A percentile compares a stretch with the other conserved stretches of the same genome.
phyloP scores from a whole-genome alignment of 2,329 filamentous ascomycete genomes.

The Botrytis fragariae region DNA sequence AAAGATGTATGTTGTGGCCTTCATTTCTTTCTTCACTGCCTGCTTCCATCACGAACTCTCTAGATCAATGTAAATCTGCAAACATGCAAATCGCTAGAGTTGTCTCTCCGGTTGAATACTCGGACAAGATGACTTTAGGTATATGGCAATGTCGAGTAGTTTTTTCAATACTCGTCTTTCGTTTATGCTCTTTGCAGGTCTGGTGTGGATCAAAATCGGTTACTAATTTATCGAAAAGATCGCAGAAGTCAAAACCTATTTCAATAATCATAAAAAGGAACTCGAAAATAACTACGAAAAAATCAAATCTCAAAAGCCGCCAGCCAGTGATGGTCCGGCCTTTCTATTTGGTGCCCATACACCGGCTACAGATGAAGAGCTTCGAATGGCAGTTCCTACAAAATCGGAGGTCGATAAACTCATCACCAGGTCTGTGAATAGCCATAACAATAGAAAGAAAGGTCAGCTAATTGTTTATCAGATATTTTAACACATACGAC shows the following conservation, averaged over 20 bases:
- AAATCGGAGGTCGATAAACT: conserved; percentile 82
- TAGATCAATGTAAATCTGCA: conserved; percentile 4
- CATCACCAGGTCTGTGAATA: conserved; percentile 51
- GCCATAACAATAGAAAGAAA: neutral
- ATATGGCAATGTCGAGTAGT: neutral
- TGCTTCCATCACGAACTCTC: neutral
- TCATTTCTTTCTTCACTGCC: neutral
- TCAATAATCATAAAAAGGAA: conserved; percentile 81
- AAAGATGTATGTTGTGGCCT: conserved; percentile 53
- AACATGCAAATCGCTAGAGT: conserved; percentile 3
- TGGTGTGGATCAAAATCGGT: neutral
- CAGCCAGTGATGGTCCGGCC: conserved; percentile 64
- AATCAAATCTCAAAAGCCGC: conserved; percentile 66
- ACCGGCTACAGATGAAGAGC: conserved; percentile 69
- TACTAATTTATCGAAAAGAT: conserved; percentile 51
- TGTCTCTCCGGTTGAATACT: neutral
- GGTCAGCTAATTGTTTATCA: conserved; percentile 32
- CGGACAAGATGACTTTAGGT: neutral
- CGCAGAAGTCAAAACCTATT: conserved; percentile 90
- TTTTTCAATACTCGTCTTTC: neutral
- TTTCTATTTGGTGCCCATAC: conserved; percentile 74
- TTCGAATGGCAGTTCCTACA: conserved; percentile 75
- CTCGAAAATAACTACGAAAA: conserved; percentile 77
- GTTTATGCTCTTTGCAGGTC: neutral
- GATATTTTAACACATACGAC: conserved; percentile 85